Evolutionary conservation across 1,139 yeast genomes (phyloP).

Genomic region (Pichia sp.): DNA sequence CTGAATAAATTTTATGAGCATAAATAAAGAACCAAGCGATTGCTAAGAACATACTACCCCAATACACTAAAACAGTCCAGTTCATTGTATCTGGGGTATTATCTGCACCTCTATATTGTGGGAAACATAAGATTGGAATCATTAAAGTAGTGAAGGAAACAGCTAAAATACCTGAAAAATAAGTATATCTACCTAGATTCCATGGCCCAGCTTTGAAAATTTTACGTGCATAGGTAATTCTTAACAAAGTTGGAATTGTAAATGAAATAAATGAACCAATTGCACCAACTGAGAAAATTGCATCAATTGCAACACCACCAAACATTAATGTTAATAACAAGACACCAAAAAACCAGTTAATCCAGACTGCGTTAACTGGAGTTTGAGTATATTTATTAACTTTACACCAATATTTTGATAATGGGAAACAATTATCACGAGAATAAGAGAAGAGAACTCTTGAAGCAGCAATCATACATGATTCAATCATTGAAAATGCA

Average conservation of each 20-base stretch:
- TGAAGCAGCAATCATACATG: conserved; percentile 67
- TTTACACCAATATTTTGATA: conserved; percentile 45
- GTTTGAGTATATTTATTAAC: conserved; percentile 54
- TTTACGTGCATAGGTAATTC: conserved; percentile 49
- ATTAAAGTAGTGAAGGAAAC: conserved; percentile 48
- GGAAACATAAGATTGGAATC: conserved; percentile 66
- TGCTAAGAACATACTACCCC: conserved; percentile 55
- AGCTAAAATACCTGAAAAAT: conserved; percentile 41
- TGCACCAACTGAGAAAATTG: conserved; percentile 73
- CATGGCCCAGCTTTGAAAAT: conserved; percentile 64
- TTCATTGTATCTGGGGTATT: conserved; percentile 50
- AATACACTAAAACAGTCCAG: conserved; percentile 65
- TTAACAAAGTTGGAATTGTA: conserved; percentile 58
- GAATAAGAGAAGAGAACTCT: conserved; percentile 66
- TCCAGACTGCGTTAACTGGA: conserved; percentile 66
- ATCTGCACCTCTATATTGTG: conserved; percentile 44
- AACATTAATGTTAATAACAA: conserved; percentile 57
- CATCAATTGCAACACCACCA: conserved; percentile 64
- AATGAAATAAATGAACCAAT: conserved; percentile 68
- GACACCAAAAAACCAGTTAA: conserved; percentile 53
- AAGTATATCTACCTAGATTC: conserved; percentile 53
- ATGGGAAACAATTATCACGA: conserved; percentile 65
- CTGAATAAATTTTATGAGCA: conserved; percentile 60
- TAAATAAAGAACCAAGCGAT: conserved; percentile 47
- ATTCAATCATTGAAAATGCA: conserved; percentile 61